Percentiles rank a stretch among this genome's conserved stretches.
Conservation (phyloP, 768 basidiomycete genomes). For the Trametopsis cervina region DNA sequence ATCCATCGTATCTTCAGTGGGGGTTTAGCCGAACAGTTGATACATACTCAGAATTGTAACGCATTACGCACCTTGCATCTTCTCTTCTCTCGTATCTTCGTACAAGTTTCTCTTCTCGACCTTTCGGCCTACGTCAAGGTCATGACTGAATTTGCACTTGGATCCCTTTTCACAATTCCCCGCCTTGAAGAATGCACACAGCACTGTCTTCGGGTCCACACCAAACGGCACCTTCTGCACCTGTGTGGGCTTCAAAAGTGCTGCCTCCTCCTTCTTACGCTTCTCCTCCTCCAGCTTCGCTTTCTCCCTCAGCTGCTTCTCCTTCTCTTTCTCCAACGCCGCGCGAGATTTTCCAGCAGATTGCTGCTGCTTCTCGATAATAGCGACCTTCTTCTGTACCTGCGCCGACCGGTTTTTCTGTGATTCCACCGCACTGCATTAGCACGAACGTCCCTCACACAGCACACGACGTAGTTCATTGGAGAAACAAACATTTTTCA, state of each 20-base stretch:
- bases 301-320: slow-evolving; percentile 71
- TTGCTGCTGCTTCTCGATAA: slow-evolving; percentile 72
- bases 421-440: neutral
- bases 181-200: slow-evolving; percentile 90
- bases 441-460: slow-evolving; percentile 1
- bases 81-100: slow-evolving; percentile 79
- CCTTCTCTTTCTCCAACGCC: slow-evolving; percentile 76
- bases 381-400: slow-evolving; percentile 80
- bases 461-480: neutral
- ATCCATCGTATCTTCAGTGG: slow-evolving; percentile 89
- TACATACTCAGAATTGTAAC: too few species aligned
- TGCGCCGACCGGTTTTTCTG: slow-evolving; percentile 95
- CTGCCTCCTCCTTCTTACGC: slow-evolving; percentile 77
- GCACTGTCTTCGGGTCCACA: slow-evolving; percentile 91
- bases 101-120: slow-evolving; percentile 96
- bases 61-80: slow-evolving; percentile 51
- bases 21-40: too few species aligned
- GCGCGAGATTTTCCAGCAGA: slow-evolving; percentile 76
- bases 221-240: slow-evolving; percentile 88
- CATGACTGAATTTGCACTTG: slow-evolving; percentile 98
- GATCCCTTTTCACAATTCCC: slow-evolving; percentile 90
- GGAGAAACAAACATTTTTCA: slow-evolving; percentile 79
- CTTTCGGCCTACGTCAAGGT: slow-evolving; percentile 82
- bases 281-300: slow-evolving; percentile 77
- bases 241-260: slow-evolving; percentile 73